Base-by-base conservation (phyloP, 2,329 filamentous ascomycete genomes). In the Aspergillus calidoustus region DNA sequence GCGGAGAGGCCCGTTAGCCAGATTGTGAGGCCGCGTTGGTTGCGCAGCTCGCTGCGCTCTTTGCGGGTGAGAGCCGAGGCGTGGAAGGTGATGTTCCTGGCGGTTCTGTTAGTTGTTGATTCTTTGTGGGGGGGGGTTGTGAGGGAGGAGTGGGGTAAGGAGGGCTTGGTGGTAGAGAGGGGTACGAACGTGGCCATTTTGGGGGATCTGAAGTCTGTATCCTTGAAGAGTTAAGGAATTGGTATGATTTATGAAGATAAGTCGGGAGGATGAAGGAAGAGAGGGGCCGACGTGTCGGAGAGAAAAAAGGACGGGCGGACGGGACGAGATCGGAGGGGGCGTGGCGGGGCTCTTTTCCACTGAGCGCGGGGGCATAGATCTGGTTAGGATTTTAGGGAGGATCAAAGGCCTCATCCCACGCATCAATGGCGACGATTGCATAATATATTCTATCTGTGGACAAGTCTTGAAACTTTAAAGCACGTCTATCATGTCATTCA, bases 1-100 rank as follows among this genome's bases (percentile, higher is more conserved):
- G 94, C 95, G 43, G 92, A 96, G 67, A 99, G 91, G 58, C 95
- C 95, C 1, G 95, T 99, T 76, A 99, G 91, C 95, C 95, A 99
- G 81, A 99, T 89, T 61, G 95, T 99, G 77, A 96, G 90, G 76
- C 95, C 95, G 69, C 87, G 87, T 80, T 99, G 95, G 78, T 89
- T 87, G 80, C 92, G 91, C 61, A 78, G 71, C 54, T 63, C 64
- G 65, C 71, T 72, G 69, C 80, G 77, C 70, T 81, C 78, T 23
- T 64, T 61, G 67, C 77, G 78, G 52, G 77, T 81, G 48, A 81
- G 67, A 57, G 74, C 77, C 41, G 73, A 71, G 59, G 77, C 74
- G 72, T 82, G 80, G 77, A 73, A 81, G 71, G 79, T 80, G 66
- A 82, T 80, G 76, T 81, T 80, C 52, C 79, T 81, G 49, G 17